Percentiles rank a stretch among this genome's conserved stretches.
phyloP scores from a whole-genome alignment of 2,329 filamentous ascomycete species.

The Penicillium nordicum region DNA sequence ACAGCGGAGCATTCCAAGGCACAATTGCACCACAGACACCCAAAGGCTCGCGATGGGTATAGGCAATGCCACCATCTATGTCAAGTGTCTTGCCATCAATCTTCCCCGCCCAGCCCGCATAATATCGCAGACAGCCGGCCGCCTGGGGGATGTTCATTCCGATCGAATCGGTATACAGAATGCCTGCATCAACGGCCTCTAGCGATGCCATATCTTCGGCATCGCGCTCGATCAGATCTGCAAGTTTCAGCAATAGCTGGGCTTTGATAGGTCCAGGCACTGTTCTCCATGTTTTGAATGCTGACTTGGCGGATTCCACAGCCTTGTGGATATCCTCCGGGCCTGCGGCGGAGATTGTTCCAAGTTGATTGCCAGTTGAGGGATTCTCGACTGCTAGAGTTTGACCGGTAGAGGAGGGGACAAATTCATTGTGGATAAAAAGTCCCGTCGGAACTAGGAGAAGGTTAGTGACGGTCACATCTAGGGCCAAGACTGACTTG shows the following conservation, averaged over 20 bases:
- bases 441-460: slow-evolving; percentile 25
- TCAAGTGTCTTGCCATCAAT: slow-evolving; percentile 26
- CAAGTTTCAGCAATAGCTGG: slow-evolving; percentile 23
- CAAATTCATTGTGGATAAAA: slow-evolving; percentile 30
- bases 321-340: slow-evolving; percentile 26
- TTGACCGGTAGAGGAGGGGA: slow-evolving; percentile 17
- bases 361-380: slow-evolving; percentile 21
- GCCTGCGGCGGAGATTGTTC: slow-evolving; percentile 23
- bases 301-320: slow-evolving; percentile 18
- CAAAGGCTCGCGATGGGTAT: slow-evolving; percentile 27
- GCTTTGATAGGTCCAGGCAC: slow-evolving; percentile 19
- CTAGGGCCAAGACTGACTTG: background rate
- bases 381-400: slow-evolving; percentile 26
- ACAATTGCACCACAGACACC: slow-evolving; percentile 32
- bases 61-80: slow-evolving; percentile 23
- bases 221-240: slow-evolving; percentile 28
- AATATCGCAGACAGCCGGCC: slow-evolving; percentile 24
- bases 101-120: slow-evolving; percentile 32
- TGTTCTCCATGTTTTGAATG: slow-evolving; percentile 24
- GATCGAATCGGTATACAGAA: slow-evolving; percentile 23
- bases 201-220: slow-evolving; percentile 25
- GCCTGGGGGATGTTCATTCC: slow-evolving; percentile 25
- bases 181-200: slow-evolving; percentile 27
- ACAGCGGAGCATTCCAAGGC: slow-evolving; percentile 32
- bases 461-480: background rate